These are phyloP conservation scores for Drechslera avenae DNA, from an alignment of 2,329 filamentous ascomycete genomes.

Conservation along the genomic window DNA sequence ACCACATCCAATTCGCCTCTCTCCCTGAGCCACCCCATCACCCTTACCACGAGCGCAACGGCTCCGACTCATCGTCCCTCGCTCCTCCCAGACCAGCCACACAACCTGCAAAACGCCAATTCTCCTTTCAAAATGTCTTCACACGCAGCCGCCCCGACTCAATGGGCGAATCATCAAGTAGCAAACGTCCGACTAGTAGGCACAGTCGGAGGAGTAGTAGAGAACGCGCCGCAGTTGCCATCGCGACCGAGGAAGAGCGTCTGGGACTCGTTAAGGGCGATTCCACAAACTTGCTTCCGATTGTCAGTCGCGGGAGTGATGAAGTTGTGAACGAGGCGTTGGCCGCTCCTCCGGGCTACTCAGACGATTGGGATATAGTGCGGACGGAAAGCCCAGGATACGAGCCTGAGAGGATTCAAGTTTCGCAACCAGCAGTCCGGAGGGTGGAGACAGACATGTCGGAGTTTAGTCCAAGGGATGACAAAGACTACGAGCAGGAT, in stretches of 20 bases:
- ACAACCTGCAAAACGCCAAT: constrained; percentile 70
- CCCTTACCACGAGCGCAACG: constrained; percentile 47
- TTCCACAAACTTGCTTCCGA: constrained; percentile 44
- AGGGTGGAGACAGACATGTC: constrained; percentile 15
- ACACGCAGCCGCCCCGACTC: constrained; percentile 52
- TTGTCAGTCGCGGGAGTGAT: constrained; percentile 28
- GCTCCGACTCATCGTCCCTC: constrained; percentile 50
- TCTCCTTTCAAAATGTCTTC: constrained; percentile 91
- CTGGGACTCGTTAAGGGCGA: constrained; percentile 83
- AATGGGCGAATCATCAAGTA: constrained; percentile 26
- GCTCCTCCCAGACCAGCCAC: constrained; percentile 64
- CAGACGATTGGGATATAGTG: constrained; percentile 20
- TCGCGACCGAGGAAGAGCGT: constrained; percentile 79
- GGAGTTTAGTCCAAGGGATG: constrained; percentile 4
- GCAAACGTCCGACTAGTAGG: constrained; percentile 31
- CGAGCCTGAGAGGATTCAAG: constrained; percentile 7
- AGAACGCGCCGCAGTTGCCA: constrained; percentile 49
- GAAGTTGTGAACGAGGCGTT: constrained; percentile 8
- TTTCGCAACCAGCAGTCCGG: constrained; percentile 4
- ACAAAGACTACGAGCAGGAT: constrained; percentile 16
- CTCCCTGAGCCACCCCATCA: constrained; percentile 39
- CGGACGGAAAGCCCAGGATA: constrained; percentile 15
- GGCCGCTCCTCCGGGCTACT: constrained; percentile 22
- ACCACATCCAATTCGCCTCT: constrained; percentile 53
- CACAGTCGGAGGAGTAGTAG: constrained; percentile 42